Conservation (phyloP, 345 rosid species). For the Lepidium sativum region DNA sequence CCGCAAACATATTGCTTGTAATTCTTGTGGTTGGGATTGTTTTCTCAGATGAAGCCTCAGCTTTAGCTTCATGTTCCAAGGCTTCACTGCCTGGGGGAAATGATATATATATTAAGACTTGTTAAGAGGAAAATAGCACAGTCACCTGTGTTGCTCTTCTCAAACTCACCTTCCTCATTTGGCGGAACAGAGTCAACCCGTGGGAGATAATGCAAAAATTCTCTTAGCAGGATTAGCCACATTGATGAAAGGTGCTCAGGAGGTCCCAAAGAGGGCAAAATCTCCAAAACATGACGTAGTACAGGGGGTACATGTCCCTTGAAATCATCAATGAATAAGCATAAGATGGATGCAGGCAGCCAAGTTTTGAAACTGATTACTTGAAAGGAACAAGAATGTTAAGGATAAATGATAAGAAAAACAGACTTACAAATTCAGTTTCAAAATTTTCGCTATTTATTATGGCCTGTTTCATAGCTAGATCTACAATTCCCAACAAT, state of each 20-base stretch:
- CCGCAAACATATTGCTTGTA: constrained; percentile 53
- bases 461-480: constrained; percentile 56
- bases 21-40: constrained; percentile 27
- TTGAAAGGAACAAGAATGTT: constrained; percentile 6
- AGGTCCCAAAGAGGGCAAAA: constrained; percentile 67
- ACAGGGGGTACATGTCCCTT: constrained; percentile 81
- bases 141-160: constrained; percentile 30
- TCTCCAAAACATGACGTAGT: constrained; percentile 69
- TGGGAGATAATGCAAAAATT: constrained; percentile 72
- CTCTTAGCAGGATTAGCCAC: constrained; percentile 74
- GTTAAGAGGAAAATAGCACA: constrained; percentile 5
- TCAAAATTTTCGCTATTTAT: constrained; percentile 50
- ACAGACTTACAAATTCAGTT: constrained; percentile 62
- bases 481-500: constrained; percentile 59
- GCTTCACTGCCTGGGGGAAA: constrained; percentile 29
- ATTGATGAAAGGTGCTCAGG: constrained; percentile 70
- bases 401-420: background rate
- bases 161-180: constrained; percentile 46
- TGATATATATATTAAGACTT: constrained; percentile 8
- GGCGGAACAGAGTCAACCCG: constrained; percentile 35
- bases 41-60: constrained; percentile 27
- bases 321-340: background rate
- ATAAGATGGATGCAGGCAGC: background rate
- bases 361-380: background rate
- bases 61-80: constrained; percentile 30